phyloP scores from a whole-genome alignment of 371 early-diverging fungal species.

The Circinella umbellata region DNA sequence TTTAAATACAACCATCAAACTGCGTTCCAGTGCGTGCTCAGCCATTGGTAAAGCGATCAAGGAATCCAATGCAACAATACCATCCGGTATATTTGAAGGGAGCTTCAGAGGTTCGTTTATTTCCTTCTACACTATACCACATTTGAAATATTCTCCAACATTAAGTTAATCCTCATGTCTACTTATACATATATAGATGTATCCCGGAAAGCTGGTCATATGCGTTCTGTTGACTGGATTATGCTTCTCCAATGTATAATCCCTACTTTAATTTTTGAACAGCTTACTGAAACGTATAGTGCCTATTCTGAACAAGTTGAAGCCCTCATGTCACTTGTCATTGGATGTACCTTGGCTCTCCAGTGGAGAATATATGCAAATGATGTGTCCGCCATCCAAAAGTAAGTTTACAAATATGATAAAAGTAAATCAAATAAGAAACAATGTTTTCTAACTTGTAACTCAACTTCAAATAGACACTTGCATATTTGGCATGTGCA shows the following conservation, averaged over 20 bases:
- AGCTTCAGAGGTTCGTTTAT: not conserved
- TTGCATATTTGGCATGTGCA: not conserved
- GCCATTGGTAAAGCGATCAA: not conserved
- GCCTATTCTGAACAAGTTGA: not conserved
- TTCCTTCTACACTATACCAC: too few relatives aligned
- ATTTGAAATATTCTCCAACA: not conserved
- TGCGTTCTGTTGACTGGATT: not conserved
- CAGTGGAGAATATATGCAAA: not conserved
- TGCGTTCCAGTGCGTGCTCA: not conserved
- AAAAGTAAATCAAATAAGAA: not conserved
- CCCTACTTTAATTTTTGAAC: not conserved
- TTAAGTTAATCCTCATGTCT: not conserved
- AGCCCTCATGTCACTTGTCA: not conserved
- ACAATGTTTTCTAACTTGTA: not conserved
- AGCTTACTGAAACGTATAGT: not conserved
- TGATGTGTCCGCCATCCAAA: not conserved
- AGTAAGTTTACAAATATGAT: not conserved
- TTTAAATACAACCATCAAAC: not conserved
- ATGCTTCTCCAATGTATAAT: not conserved
- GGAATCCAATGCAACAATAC: not conserved
- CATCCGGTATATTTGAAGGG: not conserved
- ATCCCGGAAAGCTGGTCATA: not conserved
- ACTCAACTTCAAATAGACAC: not conserved
- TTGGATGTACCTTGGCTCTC: not conserved
- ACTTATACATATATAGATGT: not conserved